A percentile compares a stretch with the other conserved stretches of the same genome.
Conservation (phyloP, 805 yeast species). For the Pichia deserticola region DNA sequence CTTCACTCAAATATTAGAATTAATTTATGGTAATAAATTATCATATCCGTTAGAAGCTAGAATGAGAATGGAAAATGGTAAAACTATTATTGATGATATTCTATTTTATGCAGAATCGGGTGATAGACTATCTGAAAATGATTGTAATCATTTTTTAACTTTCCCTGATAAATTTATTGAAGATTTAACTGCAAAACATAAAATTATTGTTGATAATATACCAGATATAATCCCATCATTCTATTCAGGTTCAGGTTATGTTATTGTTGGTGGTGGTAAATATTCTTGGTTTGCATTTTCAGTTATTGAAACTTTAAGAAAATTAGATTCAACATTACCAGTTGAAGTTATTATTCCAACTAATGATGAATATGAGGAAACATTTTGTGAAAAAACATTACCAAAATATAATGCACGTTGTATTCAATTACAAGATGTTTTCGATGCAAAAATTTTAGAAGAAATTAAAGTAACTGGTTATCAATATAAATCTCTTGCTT, state of each 20-base stretch:
- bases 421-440: slow-evolving; percentile 30
- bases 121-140: slow-evolving; percentile 10
- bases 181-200: slow-evolving; percentile 41
- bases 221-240: slow-evolving; percentile 31
- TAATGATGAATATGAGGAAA: slow-evolving; percentile 11
- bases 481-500: slow-evolving; percentile 35
- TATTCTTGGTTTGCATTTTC: slow-evolving; percentile 35
- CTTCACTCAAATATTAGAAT: slow-evolving; percentile 23
- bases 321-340: slow-evolving; percentile 36
- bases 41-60: slow-evolving; percentile 27
- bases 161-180: slow-evolving; percentile 34
- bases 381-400: slow-evolving; percentile 29
- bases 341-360: slow-evolving; percentile 17
- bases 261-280: slow-evolving; percentile 38
- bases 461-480: slow-evolving; percentile 27
- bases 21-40: slow-evolving; percentile 24
- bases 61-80: slow-evolving; percentile 18
- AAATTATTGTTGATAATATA: slow-evolving; percentile 35
- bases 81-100: slow-evolving; percentile 16
- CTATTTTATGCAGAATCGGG: slow-evolving; percentile 2
- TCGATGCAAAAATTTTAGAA: slow-evolving; percentile 24
- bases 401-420: slow-evolving; percentile 38
- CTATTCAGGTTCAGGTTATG: slow-evolving; percentile 27
- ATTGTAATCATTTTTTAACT: slow-evolving; percentile 6
- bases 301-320: slow-evolving; percentile 34